phyloP scores from a whole-genome alignment of 805 yeast genomes.

The Grigorovia yakushimaensis region DNA sequence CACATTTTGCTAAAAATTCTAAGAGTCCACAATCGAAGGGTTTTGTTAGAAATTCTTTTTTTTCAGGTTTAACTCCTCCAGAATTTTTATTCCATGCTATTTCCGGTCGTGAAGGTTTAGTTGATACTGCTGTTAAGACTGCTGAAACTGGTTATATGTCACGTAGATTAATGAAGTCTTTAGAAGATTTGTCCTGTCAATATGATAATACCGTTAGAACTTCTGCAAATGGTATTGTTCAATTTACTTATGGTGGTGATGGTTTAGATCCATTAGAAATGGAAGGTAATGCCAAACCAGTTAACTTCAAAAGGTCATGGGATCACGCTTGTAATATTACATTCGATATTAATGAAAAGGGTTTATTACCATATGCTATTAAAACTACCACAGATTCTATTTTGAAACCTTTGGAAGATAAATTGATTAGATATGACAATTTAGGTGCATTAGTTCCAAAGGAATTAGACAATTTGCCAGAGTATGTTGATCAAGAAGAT shows the following conservation, averaged over 20 bases:
- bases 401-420: constrained; percentile 51
- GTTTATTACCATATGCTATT: constrained; percentile 65
- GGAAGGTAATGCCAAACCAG: constrained; percentile 99
- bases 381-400: constrained; percentile 43
- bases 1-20: constrained; percentile 92
- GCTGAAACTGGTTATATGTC: constrained; percentile 99
- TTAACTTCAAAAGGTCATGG: constrained; percentile 90
- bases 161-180: constrained; percentile 92
- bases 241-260: constrained; percentile 97
- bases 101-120: constrained; percentile 98
- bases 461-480: constrained; percentile 41
- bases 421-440: constrained; percentile 61
- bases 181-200: constrained; percentile 89
- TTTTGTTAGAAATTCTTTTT: constrained; percentile 92
- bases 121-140: constrained; percentile 98
- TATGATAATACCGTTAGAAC: constrained; percentile 94
- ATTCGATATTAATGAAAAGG: constrained; percentile 41
- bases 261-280: constrained; percentile 96
- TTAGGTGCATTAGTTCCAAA: constrained; percentile 44
- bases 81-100: constrained; percentile 97
- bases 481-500: constrained; percentile 72
- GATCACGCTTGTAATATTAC: constrained; percentile 77
- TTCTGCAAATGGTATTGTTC: constrained; percentile 92
- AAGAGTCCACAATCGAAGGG: constrained; percentile 98
- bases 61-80: constrained; percentile 88